phyloP scores from a whole-genome alignment of 139 green algal genomes.

The Gonium pectorale region DNA sequence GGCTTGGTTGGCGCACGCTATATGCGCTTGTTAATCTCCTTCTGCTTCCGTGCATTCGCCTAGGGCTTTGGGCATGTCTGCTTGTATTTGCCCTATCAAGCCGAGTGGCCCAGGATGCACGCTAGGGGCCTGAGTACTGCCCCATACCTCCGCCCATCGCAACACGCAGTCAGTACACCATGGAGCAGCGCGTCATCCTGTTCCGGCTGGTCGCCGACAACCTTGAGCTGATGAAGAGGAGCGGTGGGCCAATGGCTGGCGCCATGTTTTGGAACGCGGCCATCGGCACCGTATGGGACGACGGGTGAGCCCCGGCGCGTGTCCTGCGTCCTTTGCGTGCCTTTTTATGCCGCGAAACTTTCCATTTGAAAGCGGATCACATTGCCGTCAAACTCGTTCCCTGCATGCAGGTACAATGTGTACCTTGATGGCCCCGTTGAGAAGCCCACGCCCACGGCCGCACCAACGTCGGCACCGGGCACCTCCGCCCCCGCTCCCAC shows the following conservation, averaged over 20 bases:
- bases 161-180: background rate
- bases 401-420: constrained; percentile 17
- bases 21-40: no score
- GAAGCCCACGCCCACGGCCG: background rate
- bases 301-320: constrained; percentile 13
- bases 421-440: constrained; percentile 6
- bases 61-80: no score
- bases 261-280: constrained; percentile 52
- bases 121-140: no score
- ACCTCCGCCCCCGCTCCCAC: background rate
- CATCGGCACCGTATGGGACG: constrained; percentile 34
- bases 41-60: no score
- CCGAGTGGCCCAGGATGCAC: no score
- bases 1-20: no score
- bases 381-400: background rate
- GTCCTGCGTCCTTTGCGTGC: no score
- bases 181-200: background rate
- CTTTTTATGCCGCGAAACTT: no score
- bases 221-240: background rate
- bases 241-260: constrained; percentile 9
- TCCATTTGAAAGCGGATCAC: no score
- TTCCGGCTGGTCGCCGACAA: constrained; percentile 16
- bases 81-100: no score
- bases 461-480: background rate
- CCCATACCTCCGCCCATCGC: no score